Base-by-base conservation (phyloP, 371 early-diverging fungal species). In the Synchytrium microbalum region DNA sequence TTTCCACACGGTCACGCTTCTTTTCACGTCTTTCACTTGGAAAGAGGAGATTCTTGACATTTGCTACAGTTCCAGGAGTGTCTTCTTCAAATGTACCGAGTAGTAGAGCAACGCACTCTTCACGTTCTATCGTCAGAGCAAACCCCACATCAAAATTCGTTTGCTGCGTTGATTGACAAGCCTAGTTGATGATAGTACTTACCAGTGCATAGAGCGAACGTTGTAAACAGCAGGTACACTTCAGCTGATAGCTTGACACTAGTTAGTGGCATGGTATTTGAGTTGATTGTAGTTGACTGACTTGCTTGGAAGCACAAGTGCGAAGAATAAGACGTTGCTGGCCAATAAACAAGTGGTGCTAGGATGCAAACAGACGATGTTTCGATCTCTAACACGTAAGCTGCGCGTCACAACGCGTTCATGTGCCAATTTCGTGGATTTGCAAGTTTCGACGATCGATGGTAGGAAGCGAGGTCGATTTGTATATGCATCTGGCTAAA, bases 181-280 rank as follows among this genome's bases (percentile, higher is more conserved):
- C n/a, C n/a, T n/a, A n/a, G n/a, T n/a, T n/a, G 46, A 19, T 10
- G 46, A 19, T 5, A 5, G 46, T 38, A 19, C 46, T 10, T 38
- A 38, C 46, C 46, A 10, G 46, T 38, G 46, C 46, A 38, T 38
- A 38, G 46, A 10, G 46, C 46, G 58, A 24, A 58, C 52, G 62
- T 54, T 58, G 16, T 54, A 32, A 1, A 69, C 71, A 59, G 75
- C 67, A 61, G 59, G 72, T 19, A 74, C 73, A 70, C 76, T 75
- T 52, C 74, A 68, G 30, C 73, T 5, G 46, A 19, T 5, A 38
- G 46, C 10, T 38, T 5, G 10, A 38, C 46, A 10, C 19, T 19
- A 10, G 46, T 38, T 38, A 38, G 19, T 5, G 46, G 46, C 46
- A 38, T 38, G 46, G n/a, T n/a, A n/a, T n/a, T 38, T 38, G 46